phyloP scores from a whole-genome alignment of 441 rosid genomes.

The Erysimum pusillum region DNA sequence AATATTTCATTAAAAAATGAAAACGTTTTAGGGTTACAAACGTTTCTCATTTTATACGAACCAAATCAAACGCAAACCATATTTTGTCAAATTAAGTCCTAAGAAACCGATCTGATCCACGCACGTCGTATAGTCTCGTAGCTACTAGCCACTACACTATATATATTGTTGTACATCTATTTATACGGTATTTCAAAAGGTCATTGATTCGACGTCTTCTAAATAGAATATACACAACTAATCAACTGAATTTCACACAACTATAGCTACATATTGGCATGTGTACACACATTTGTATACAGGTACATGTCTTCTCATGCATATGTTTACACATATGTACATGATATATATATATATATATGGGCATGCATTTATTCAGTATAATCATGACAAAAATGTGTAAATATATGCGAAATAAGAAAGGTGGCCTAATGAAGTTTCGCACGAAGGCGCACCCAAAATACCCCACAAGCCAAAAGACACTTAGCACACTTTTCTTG shows the following conservation, averaged over 20 bases:
- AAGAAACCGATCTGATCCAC: background rate
- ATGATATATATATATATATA: conserved; percentile 10
- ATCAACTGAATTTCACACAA: background rate
- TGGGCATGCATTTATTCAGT: conserved; percentile 34
- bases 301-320: conserved; percentile 7
- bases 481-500: conserved; percentile 39
- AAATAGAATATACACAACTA: background rate
- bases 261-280: background rate
- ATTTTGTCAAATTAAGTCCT: background rate
- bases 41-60: conserved; percentile 7
- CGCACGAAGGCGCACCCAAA: conserved; percentile 52
- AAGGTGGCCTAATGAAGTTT: conserved; percentile 38
- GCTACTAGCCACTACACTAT: too few relatives aligned
- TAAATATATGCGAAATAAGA: conserved; percentile 28
- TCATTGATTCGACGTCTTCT: background rate
- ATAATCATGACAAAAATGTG: conserved; percentile 22
- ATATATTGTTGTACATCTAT: background rate
- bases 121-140: background rate
- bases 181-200: background rate
- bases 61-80: conserved; percentile 13
- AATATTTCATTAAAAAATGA: too few relatives aligned
- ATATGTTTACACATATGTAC: conserved; percentile 18
- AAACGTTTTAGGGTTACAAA: too few relatives aligned
- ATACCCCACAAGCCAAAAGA: conserved; percentile 52
- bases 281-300: background rate